Evolutionary conservation across 2,329 filamentous ascomycete genomes (phyloP).

Genomic region (Colletotrichum echinochloae): DNA sequence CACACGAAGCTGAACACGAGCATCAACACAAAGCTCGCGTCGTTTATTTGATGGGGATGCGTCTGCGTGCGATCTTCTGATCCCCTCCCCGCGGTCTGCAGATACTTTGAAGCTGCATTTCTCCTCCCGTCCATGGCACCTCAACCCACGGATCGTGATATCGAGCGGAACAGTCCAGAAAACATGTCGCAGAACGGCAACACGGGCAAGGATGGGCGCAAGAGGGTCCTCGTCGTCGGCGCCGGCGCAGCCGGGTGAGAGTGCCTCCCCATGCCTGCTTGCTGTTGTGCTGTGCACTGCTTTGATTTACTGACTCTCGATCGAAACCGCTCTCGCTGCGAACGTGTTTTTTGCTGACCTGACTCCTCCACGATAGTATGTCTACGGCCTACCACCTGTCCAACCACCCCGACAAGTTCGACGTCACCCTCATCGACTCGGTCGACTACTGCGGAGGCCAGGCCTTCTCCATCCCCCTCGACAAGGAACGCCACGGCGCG

Average conservation of each 20-base stretch:
- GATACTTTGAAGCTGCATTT: no score
- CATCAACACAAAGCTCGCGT: constrained; percentile 1
- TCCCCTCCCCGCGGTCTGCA: accelerated
- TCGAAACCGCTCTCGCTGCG: not conserved
- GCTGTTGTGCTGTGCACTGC: not conserved
- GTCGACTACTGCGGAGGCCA: constrained; percentile 71
- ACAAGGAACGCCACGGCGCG: constrained; percentile 69
- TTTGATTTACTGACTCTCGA: not conserved
- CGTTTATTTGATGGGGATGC: constrained; percentile 24
- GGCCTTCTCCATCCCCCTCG: constrained; percentile 70
- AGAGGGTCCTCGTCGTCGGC: constrained; percentile 55
- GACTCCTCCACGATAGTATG: constrained; percentile 53
- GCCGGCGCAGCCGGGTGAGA: constrained; percentile 56
- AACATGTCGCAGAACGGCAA: constrained; percentile 36
- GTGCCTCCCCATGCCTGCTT: not conserved
- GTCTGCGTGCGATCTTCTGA: no score
- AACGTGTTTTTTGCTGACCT: not conserved
- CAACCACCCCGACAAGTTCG: constrained; percentile 69
- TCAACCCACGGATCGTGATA: constrained; percentile 18
- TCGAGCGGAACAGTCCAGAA: constrained; percentile 29
- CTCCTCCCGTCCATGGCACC: constrained; percentile 9
- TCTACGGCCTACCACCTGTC: constrained; percentile 71
- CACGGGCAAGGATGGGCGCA: constrained; percentile 40
- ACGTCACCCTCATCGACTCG: constrained; percentile 68
- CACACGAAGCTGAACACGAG: no score